A percentile compares a stretch with the other conserved stretches of the same genome.
phyloP scores from a whole-genome alignment of 306 rosid species.

The Phaseolus lunatus region DNA sequence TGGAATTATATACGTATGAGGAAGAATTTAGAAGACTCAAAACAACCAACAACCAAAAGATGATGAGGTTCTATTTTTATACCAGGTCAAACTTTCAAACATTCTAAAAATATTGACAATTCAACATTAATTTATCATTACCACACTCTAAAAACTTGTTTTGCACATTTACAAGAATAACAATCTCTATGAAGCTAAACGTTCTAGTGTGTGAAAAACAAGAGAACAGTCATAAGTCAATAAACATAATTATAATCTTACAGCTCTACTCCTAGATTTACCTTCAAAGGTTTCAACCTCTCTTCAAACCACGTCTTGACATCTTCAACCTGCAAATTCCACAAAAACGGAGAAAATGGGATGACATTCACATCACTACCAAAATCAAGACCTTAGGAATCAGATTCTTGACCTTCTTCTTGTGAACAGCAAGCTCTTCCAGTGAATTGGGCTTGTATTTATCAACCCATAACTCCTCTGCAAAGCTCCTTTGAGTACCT shows the following conservation, averaged over 20 bases:
- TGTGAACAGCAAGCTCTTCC: constrained; percentile 90
- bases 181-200: constrained; percentile 14
- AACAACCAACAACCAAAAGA: constrained; percentile 33
- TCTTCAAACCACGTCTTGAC: constrained; percentile 82
- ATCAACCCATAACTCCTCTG: constrained; percentile 78
- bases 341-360: constrained; percentile 18
- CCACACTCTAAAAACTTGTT: neutral
- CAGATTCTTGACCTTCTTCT: constrained; percentile 70
- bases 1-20: constrained; percentile 15
- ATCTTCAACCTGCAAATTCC: constrained; percentile 75
- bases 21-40: constrained; percentile 19
- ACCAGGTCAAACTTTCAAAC: neutral
- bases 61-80: constrained; percentile 12
- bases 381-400: constrained; percentile 35
- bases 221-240: constrained; percentile 3
- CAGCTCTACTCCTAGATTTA: constrained; percentile 40
- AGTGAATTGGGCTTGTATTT: constrained; percentile 76
- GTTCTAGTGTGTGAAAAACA: constrained; percentile 7
- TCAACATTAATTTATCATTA: constrained; percentile 18
- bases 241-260: neutral
- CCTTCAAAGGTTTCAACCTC: constrained; percentile 76
- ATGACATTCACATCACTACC: constrained; percentile 18
- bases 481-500: constrained; percentile 57
- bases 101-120: constrained; percentile 22
- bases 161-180: constrained; percentile 20